Base-by-base conservation (phyloP, 208 protist genomes). In the Crithidia bombi region DNA sequence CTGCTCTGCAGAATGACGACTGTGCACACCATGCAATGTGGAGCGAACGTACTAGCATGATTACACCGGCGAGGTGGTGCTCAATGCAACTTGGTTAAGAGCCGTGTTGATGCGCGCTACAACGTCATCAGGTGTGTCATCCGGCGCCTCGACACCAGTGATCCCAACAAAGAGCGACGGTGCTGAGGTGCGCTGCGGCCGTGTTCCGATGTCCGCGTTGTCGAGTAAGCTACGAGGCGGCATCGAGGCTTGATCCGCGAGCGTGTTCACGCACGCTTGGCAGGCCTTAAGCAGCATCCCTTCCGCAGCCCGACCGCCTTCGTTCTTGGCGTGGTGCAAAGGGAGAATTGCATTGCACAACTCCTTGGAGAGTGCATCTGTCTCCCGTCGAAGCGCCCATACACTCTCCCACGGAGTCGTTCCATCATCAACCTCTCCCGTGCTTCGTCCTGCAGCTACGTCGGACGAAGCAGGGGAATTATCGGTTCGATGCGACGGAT, bases 41-140 rank as follows among this genome's bases (percentile, higher is more conserved):
- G 25, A 25, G 19, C n/a, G n/a, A n/a, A n/a, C n/a, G n/a, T n/a
- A n/a, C n/a, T n/a, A n/a, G n/a, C n/a, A n/a, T n/a, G n/a, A n/a
- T 47, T 26, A 51, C 32, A 28, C 30, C 14, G 9, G 28, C 17
- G 4, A 21, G 1, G 30, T 17, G 30, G 26, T 51, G 28, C 70
- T 56, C 35, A 52, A 30, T 23, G 49, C 57, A 26, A 78, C 65
- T 30, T 47, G 36, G 44, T 59, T 79, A n/a, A 79, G 73, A 28
- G 69, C 65, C 26, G 38, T 36, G 36, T 73, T 79, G 11, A 79
- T 43, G 17, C 32, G 65, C 4, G 51, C 44, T 3, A 79, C 26
- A 30, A 55, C 59, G 2, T 54, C 59, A 1, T 59, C 51, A 1
- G 51, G 10, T 38, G 59, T 52, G 3, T 61, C 49, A 50, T 23